These are phyloP conservation scores for Syzygium oleosum DNA, from an alignment of 345 rosid species.

Conservation along the genomic window DNA sequence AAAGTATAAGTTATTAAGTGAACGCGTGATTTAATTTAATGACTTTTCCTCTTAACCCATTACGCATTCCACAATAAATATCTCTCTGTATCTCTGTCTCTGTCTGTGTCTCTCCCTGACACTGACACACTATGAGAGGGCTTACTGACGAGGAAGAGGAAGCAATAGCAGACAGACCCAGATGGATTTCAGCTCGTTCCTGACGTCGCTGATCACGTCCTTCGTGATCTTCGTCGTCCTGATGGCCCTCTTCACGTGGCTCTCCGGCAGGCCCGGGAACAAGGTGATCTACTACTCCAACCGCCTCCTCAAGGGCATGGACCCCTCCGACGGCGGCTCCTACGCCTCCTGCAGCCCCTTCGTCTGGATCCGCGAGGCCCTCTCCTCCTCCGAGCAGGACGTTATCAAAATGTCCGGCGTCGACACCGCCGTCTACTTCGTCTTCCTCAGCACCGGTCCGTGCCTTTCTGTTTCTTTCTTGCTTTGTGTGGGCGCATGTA, in stretches of 20 bases:
- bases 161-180: neutral
- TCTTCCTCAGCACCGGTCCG: constrained; percentile 72
- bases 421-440: constrained; percentile 91
- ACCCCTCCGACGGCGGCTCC: constrained; percentile 58
- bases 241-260: constrained; percentile 63
- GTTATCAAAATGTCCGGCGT: constrained; percentile 58
- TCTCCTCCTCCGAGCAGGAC: constrained; percentile 61
- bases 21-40: no score
- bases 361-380: constrained; percentile 65
- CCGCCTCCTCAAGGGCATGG: constrained; percentile 66
- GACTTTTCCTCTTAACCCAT: no score
- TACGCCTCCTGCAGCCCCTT: constrained; percentile 44
- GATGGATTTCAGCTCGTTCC: constrained; percentile 71
- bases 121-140: neutral
- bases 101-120: neutral
- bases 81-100: neutral
- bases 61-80: neutral
- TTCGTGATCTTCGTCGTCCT: constrained; percentile 50
- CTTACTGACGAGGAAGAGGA: neutral
- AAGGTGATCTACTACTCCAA: constrained; percentile 63
- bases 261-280: constrained; percentile 57
- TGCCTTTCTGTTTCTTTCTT: neutral
- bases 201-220: constrained; percentile 80
- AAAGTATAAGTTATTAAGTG: no score
- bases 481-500: neutral